Evolutionary conservation across 148 eudicot genomes (phyloP).

Genomic region (Simmondsia chinensis): DNA sequence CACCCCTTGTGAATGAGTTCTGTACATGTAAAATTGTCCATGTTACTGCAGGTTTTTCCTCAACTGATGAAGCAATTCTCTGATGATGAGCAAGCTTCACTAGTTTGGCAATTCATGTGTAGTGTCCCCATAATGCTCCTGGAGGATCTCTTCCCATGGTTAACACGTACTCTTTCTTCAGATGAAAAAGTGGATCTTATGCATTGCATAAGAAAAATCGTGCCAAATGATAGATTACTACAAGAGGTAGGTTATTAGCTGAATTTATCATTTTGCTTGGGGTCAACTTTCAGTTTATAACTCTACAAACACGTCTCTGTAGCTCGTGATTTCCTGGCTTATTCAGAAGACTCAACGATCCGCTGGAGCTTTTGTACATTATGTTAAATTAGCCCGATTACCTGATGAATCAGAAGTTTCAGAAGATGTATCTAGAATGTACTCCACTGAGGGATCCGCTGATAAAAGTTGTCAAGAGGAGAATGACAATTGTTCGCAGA

Average conservation of each 20-base stretch:
- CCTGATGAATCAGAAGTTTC: constrained; percentile 20
- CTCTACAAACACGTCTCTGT: constrained; percentile 10
- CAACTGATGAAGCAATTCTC: constrained; percentile 51
- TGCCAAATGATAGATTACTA: constrained; percentile 48
- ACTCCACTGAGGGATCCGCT: constrained; percentile 14
- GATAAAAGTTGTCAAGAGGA: constrained; percentile 13
- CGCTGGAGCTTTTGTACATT: constrained; percentile 11
- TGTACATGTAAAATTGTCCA: too few relatives aligned
- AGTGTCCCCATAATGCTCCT: constrained; percentile 63
- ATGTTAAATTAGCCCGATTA: constrained; percentile 15
- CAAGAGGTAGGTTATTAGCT: constrained; percentile 40
- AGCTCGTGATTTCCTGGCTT: constrained; percentile 72
- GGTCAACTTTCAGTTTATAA: constrained; percentile 13
- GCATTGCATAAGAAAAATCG: constrained; percentile 39
- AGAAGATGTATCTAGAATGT: constrained; percentile 15
- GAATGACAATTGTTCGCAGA: constrained; percentile 8
- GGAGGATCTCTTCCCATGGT: constrained; percentile 77
- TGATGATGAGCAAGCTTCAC: constrained; percentile 63
- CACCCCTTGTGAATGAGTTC: neutral
- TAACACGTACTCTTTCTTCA: constrained; percentile 46
- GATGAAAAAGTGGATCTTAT: constrained; percentile 48
- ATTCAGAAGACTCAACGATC: constrained; percentile 21
- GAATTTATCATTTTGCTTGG: neutral
- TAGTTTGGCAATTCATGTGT: constrained; percentile 82
- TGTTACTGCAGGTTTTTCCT: constrained; percentile 71